phyloP scores from a whole-genome alignment of 2,329 filamentous ascomycete genomes.

The Simplicillium aogashimaense region DNA sequence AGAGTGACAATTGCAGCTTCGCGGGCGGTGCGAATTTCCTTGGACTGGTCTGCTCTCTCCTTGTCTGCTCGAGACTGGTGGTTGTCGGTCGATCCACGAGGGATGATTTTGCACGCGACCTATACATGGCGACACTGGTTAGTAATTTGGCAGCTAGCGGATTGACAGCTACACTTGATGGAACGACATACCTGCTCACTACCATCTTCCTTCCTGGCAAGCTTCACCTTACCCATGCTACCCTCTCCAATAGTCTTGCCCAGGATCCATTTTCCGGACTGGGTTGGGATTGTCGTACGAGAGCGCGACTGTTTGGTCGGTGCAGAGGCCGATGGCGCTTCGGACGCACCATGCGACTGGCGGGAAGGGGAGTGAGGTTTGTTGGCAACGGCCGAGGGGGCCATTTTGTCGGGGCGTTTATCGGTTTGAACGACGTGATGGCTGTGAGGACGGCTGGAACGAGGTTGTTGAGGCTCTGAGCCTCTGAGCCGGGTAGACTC shows the following conservation, averaged over 20 bases:
- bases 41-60: constrained; percentile 88
- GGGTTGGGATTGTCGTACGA: constrained; percentile 78
- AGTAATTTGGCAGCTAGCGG: constrained; percentile 9
- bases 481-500: constrained; percentile 35
- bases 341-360: constrained; percentile 28
- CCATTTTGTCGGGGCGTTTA: constrained; percentile 30
- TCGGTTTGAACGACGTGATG: constrained; percentile 25
- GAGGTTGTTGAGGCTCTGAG: constrained; percentile 35
- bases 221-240: constrained; percentile 98
- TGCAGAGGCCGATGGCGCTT: constrained; percentile 25
- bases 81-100: constrained; percentile 76
- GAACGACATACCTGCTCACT: constrained; percentile 67
- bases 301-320: constrained; percentile 44
- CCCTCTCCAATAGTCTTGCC: constrained; percentile 96
- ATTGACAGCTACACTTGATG: constrained; percentile 3
- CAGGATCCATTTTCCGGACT: constrained; percentile 86
- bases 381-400: constrained; percentile 40
- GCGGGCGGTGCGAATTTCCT: constrained; percentile 88
- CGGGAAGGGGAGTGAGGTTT: constrained; percentile 38
- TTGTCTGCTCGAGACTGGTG: constrained; percentile 61
- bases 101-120: constrained; percentile 97
- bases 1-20: constrained; percentile 95
- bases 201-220: constrained; percentile 82
- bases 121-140: constrained; percentile 21
- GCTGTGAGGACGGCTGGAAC: constrained; percentile 38